Percentiles rank a stretch among this genome's conserved stretches.
phyloP scores from a whole-genome alignment of 129 eudicot genomes.

The Helianthus annuus region DNA sequence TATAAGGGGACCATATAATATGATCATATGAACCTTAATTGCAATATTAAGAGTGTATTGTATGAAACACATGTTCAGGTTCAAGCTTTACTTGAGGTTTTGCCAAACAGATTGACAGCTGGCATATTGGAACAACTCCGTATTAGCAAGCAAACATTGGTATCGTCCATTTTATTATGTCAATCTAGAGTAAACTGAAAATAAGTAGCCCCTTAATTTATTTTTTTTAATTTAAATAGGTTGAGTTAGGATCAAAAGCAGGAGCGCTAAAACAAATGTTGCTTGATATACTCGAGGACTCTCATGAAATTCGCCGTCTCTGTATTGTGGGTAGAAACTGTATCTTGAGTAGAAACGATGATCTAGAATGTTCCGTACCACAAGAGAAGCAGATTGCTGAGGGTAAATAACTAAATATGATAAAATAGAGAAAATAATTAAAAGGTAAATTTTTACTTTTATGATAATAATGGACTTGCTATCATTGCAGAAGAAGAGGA shows the following conservation, averaged over 20 bases:
- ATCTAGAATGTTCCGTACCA: slow-evolving; percentile 77
- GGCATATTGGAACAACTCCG: slow-evolving; percentile 91
- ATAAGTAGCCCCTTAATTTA: background rate
- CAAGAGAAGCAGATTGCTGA: slow-evolving; percentile 91
- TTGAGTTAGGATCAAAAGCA: slow-evolving; percentile 89
- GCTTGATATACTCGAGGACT: slow-evolving; percentile 95
- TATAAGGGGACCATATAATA: slow-evolving; percentile 3
- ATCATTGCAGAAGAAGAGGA: slow-evolving; percentile 91
- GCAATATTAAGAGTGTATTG: background rate
- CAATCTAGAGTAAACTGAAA: slow-evolving; percentile 9
- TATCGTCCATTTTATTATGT: slow-evolving; percentile 26
- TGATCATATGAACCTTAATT: slow-evolving; percentile 4
- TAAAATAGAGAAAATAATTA: background rate
- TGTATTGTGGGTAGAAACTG: slow-evolving; percentile 96
- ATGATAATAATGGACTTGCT: slow-evolving; percentile 8
- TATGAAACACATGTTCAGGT: slow-evolving; percentile 49
- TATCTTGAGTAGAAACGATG: slow-evolving; percentile 56
- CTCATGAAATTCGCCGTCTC: slow-evolving; percentile 88
- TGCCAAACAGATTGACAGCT: slow-evolving; percentile 88
- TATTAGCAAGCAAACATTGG: slow-evolving; percentile 94
- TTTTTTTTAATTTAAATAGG: slow-evolving; percentile 40
- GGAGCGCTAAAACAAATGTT: slow-evolving; percentile 96
- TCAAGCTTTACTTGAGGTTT: slow-evolving; percentile 86
- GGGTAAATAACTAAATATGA: slow-evolving; percentile 66
- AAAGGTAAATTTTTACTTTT: background rate